Base-by-base conservation (phyloP, 208 protist species). In the Wallacemonas sp. region DNA sequence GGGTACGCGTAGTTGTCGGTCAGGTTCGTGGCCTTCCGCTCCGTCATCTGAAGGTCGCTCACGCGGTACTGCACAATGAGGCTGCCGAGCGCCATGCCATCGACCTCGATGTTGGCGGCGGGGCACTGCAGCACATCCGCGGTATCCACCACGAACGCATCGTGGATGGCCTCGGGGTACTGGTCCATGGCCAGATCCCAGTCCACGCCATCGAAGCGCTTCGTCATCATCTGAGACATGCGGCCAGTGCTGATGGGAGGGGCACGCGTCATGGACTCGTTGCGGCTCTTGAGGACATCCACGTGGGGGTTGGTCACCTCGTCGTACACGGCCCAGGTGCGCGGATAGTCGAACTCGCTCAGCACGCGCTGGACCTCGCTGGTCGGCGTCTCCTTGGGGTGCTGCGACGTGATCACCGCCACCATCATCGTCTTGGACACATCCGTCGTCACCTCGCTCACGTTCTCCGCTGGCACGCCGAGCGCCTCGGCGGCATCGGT, bases 61-160 rank as follows among this genome's bases (percentile, higher is more conserved):
- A 87, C 65, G 52, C 75, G 73, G 59, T 71, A 80, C 37, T 69
- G 66, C 55, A 85, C 70, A 13, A 81, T 53, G 36, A 85, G 69
- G 63, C 66, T 81, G 62, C 73, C 71, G 4, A 68, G n/a, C 8
- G 45, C 44, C 52, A 81, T 70, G 27, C 52, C 39, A 17, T 79
- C 75, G 15, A 81, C 61, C 17, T 58, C 17, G 19, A 87, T 61
- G 44, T 73, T 37, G 3, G 41, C 22, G 3, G 59, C 36, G 6
- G 38, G 21, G 38, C 42, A 76, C 60, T 76, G 68, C 59, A 81
- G 67, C 50, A 67, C 73, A 12, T 66, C 53, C 13, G 77, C 45
- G 24, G 80, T 80, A 60, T 82, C 80, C 37, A 72, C 48, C 33
- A 60, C 54, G 52, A 83, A 81, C 22, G 76, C 69, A 12, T 61